Conservation (phyloP, 176 grass and related monocot species). For the Cenchrus americanus region DNA sequence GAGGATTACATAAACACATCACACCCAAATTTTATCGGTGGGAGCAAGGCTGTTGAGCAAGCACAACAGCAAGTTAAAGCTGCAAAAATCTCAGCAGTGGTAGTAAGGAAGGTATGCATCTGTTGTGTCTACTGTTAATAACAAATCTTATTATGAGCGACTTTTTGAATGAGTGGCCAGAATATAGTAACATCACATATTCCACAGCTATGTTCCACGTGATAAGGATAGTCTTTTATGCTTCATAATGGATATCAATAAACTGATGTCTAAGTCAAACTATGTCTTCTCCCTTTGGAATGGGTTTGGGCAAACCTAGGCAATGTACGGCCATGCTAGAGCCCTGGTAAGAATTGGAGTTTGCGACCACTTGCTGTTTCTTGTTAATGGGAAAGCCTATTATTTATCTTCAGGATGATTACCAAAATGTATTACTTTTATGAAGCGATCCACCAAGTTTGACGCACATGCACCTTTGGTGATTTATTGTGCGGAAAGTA, state of each 20-base stretch:
- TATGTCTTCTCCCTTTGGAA: conserved; percentile 18
- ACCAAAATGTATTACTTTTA: not conserved
- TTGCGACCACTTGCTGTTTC: not conserved
- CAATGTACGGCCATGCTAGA: too few relatives aligned
- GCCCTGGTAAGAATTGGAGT: not conserved
- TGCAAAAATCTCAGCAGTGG: conserved; percentile 45
- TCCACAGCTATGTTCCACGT: too few relatives aligned
- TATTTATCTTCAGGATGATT: not conserved
- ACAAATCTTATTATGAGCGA: not conserved
- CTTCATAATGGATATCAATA: not conserved
- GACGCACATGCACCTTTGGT: not conserved
- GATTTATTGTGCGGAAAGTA: not conserved
- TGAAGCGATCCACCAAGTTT: not conserved
- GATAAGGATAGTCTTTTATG: not conserved
- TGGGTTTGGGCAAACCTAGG: not conserved
- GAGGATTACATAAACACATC: conserved; percentile 99
- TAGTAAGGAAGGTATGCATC: conserved; percentile 80
- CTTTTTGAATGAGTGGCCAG: not conserved
- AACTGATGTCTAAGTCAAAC: conserved; percentile 1
- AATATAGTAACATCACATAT: not conserved
- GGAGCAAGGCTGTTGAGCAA: conserved; percentile 89
- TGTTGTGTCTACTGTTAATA: not conserved
- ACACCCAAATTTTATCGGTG: conserved; percentile 94
- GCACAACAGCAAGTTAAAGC: conserved; percentile 92
- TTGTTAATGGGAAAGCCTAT: not conserved